These are phyloP conservation scores for Quercus tomentella DNA, from an alignment of 331 rosid genomes.

Conservation along the genomic window DNA sequence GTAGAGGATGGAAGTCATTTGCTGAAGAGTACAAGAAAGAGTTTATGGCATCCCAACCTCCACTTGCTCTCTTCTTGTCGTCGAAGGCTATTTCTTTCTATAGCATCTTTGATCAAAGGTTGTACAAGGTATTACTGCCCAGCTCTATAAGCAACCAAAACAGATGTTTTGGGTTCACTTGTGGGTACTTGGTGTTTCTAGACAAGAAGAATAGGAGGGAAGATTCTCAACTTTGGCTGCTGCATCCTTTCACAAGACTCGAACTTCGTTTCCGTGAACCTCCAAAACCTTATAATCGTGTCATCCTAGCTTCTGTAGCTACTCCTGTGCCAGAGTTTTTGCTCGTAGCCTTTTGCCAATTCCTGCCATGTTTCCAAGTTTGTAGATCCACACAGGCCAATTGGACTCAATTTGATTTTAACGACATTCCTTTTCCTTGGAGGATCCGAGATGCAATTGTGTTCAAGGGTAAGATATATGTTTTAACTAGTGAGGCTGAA, in stretches of 20 bases:
- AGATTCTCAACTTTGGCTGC: background rate
- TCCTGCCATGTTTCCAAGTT: background rate
- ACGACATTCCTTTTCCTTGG: background rate
- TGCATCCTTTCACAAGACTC: background rate
- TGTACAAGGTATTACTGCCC: background rate
- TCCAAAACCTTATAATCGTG: background rate
- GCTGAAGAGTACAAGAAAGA: background rate
- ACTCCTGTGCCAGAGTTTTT: background rate
- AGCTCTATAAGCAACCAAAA: background rate
- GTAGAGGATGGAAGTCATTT: background rate
- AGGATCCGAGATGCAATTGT: background rate
- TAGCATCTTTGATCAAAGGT: background rate
- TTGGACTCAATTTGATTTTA: background rate
- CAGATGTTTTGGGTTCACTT: background rate
- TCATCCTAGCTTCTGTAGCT: background rate
- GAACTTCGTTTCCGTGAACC: background rate
- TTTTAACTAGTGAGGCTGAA: background rate
- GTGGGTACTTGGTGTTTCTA: background rate
- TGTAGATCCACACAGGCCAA: background rate
- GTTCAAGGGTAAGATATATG: background rate
- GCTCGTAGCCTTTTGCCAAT: background rate
- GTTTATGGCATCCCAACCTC: background rate
- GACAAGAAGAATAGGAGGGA: background rate
- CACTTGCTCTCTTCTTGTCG: background rate
- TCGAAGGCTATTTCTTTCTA: background rate